Evolutionary conservation across 2,329 filamentous ascomycete genomes (phyloP), one percentile per base, ranked within the genome.

Genomic region (Pyricularia grisea): DNA sequence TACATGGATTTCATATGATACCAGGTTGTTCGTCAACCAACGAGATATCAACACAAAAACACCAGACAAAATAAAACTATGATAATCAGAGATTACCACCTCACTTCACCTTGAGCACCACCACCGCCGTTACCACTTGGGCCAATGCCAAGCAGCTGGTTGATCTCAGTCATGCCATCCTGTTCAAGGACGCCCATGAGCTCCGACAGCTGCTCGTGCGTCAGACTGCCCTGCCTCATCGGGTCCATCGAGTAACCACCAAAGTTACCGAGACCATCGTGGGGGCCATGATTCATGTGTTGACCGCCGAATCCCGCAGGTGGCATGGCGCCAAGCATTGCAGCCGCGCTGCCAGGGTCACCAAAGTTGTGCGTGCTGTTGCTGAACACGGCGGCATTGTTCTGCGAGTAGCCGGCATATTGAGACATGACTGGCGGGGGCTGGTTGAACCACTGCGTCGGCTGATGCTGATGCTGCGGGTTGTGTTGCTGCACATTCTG

Each of bases 161-260:
- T 84, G 73, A 90, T 89, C 67, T 89, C 87, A 30, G 80, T 81
- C 75, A 89, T 80, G 0, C 88, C 88, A 72, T 90, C 86, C 73
- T 82, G 91, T 77, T 95, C 91, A 42, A 97, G 84, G 66, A 89
- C 88, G 69, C 89, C 88, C 90, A 96, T 93, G 55, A 97, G 81
- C 80, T 97, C 92, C 71, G 90, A 80, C 78, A 95, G 92, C 78
- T 96, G 92, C 74, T 92, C 87, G 72, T 93, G 90, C 70, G 89
- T 94, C 36, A 96, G 81, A 70, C 85, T 91, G 72, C 88, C 92
- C 74, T 87, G 88, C 70, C 84, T 85, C 75, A 86, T 85, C 30
- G 80, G 70, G 77, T 80, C 64, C 3, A 72, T 69, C 7, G 70
- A 68, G 3, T 73, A 70, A 65, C 75, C 72, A 20, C 73, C 76